Base-by-base conservation (phyloP, 192 early-diverging fungal genomes). In the Umbelopsis ramanniana region DNA sequence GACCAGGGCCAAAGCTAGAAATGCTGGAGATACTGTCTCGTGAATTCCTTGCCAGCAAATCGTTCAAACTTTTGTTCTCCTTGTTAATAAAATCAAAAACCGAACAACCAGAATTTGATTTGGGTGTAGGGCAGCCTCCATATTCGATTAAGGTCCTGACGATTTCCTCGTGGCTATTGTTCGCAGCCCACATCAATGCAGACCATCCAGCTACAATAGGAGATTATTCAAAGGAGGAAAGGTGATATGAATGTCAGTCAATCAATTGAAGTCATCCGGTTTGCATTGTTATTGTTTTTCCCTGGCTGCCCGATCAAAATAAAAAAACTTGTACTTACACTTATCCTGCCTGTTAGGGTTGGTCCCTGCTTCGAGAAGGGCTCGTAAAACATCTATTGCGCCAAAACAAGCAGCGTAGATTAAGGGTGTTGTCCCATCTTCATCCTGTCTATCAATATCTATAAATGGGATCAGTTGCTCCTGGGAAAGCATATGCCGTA, bases 371-470 rank as follows among this genome's bases (percentile, higher is more conserved):
- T 83, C 80, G 21, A 98, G 76, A 40, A 98, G 83, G 67, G 89
- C 79, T 69, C 83, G 83, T 22, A 86, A 89, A 79, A 96, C 87
- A 53, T 91, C 85, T 15, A 83, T 68, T 72, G 94, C 89, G 38
- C 93, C 95, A 87, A 97, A 96, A 67, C 94, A 95, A 33, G 93
- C 86, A 3, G 95, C 92, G 72, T 94, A 96, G 69, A 95, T 93
- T 50, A 98, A 84, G 22, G 93, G 91, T 12, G 92, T 94, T 46
- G 89, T 92, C 26, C 95, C 96, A 72, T 94, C 93, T 68, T 92
- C 91, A 77, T 98, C 96, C 63, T 87, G 87, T 17, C 83, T 87
- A 78, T 98, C 85, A 37, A 97, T 82, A 78, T 93, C 91, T 60
- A 96, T 87, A 81, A 83, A 89, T 67, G 86, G 52, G 29, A 67